Percentiles rank a stretch among this genome's conserved stretches.
Conservation (phyloP, 2,329 filamentous ascomycete genomes). For the Fusarium palustre region DNA sequence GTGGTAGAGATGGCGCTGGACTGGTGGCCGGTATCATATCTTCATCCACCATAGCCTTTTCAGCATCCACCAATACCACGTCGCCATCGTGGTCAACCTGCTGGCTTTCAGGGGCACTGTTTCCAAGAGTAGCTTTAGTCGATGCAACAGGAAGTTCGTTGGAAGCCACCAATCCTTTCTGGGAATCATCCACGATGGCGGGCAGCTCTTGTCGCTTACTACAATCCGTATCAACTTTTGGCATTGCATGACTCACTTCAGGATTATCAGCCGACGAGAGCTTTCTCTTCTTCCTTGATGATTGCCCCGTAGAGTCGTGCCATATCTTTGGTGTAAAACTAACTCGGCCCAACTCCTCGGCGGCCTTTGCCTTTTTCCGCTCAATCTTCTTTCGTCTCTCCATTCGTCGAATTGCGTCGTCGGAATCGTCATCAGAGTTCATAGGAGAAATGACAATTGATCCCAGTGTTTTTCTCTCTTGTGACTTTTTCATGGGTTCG, state of each 20-base stretch:
- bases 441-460: constrained; percentile 42
- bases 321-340: constrained; percentile 49
- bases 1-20: constrained; percentile 50
- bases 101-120: constrained; percentile 26
- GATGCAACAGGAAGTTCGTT: constrained; percentile 47
- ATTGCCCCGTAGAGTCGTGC: constrained; percentile 39
- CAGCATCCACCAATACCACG: constrained; percentile 12
- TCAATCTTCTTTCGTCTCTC: constrained; percentile 55
- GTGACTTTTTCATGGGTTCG: constrained; percentile 60
- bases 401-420: constrained; percentile 50
- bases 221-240: neutral
- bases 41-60: constrained; percentile 45
- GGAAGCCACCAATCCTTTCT: constrained; percentile 43
- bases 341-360: constrained; percentile 57
- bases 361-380: constrained; percentile 55
- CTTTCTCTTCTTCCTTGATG: constrained; percentile 47
- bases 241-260: neutral
- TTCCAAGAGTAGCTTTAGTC: constrained; percentile 51
- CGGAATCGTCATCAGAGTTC: constrained; percentile 52
- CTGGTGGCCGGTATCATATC: constrained; percentile 57
- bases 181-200: constrained; percentile 43
- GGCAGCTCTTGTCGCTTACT: constrained; percentile 31
- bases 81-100: constrained; percentile 28
- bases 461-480: constrained; percentile 53
- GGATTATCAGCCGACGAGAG: constrained; percentile 4